Evolutionary conservation across 441 rosid species (phyloP).

Genomic region (Pelargonium citronellum): DNA sequence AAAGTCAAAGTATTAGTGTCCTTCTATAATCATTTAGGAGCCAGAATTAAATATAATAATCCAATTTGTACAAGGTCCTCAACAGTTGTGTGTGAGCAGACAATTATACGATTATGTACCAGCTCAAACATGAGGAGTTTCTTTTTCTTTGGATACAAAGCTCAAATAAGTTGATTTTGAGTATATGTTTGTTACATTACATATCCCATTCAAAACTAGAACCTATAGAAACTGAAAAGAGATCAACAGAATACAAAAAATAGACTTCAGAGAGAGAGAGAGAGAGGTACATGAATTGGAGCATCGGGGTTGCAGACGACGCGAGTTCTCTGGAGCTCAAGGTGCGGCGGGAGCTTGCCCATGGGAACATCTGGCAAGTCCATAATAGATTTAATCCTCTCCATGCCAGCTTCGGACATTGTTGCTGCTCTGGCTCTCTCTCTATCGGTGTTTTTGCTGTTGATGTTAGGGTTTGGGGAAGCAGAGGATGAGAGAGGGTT

Average conservation of each 20-base stretch:
- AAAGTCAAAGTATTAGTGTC: background rate
- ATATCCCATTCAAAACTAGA: background rate
- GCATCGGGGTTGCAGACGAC: constrained; percentile 58
- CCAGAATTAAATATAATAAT: too few species aligned
- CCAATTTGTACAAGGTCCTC: too few species aligned
- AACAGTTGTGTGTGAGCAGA: too few species aligned
- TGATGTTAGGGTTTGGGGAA: constrained; percentile 5
- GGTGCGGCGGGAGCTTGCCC: constrained; percentile 58
- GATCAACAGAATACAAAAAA: too few species aligned
- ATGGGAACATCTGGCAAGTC: constrained; percentile 71
- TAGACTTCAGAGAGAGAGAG: background rate
- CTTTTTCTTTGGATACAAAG: too few species aligned
- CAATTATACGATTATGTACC: too few species aligned
- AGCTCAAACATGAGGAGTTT: too few species aligned
- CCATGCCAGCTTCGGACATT: background rate
- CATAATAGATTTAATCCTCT: constrained; percentile 25
- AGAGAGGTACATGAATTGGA: constrained; percentile 45
- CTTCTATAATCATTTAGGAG: too few species aligned
- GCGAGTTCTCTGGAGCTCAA: constrained; percentile 53
- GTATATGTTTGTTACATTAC: too few species aligned
- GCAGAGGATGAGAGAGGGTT: background rate
- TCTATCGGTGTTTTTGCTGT: background rate
- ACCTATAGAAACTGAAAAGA: background rate
- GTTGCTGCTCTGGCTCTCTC: background rate
- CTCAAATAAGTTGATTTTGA: too few species aligned